Conservation (phyloP, 2,329 filamentous ascomycete species). For the Botrytis porri region DNA sequence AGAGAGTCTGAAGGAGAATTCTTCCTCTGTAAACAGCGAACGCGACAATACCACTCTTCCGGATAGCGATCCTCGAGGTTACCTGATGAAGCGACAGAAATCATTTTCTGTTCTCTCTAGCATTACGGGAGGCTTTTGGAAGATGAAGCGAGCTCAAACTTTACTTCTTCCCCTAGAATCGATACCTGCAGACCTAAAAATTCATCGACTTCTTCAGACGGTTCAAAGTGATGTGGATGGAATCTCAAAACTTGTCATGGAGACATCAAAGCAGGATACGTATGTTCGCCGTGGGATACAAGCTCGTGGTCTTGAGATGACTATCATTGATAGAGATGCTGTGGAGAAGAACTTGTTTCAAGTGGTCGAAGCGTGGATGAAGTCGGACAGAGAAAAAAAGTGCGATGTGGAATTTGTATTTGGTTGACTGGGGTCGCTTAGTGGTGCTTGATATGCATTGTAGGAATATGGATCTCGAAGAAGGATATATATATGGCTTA, state of each 20-base stretch:
- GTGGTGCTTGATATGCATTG: neutral
- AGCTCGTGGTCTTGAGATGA: conserved; percentile 26
- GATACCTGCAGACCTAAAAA: conserved; percentile 27
- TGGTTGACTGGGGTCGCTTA: conserved; percentile 23
- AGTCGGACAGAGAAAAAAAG: conserved; percentile 7
- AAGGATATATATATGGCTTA: neutral
- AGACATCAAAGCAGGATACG: conserved; percentile 24
- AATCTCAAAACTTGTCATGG: conserved; percentile 19
- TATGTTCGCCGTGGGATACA: conserved; percentile 28
- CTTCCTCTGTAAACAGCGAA: conserved; percentile 10
- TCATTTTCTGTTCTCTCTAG: conserved; percentile 23
- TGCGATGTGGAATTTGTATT: conserved; percentile 28
- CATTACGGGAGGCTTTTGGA: conserved; percentile 22
- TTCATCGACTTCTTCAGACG: conserved; percentile 28
- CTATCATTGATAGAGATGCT: conserved; percentile 11
- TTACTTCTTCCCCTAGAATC: conserved; percentile 34
- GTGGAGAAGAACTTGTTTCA: conserved; percentile 22
- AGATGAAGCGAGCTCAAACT: conserved; percentile 32
- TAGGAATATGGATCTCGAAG: neutral
- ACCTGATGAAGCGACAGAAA: conserved; percentile 35
- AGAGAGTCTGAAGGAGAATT: neutral
- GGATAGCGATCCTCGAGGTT: conserved; percentile 36
- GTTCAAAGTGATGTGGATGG: conserved; percentile 19
- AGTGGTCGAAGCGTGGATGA: conserved; percentile 28
- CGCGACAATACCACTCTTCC: conserved; percentile 29